These are phyloP conservation scores for Ganoderma lucidum DNA, from an alignment of 1,284 basidiomycete species.

Conservation along the genomic window DNA sequence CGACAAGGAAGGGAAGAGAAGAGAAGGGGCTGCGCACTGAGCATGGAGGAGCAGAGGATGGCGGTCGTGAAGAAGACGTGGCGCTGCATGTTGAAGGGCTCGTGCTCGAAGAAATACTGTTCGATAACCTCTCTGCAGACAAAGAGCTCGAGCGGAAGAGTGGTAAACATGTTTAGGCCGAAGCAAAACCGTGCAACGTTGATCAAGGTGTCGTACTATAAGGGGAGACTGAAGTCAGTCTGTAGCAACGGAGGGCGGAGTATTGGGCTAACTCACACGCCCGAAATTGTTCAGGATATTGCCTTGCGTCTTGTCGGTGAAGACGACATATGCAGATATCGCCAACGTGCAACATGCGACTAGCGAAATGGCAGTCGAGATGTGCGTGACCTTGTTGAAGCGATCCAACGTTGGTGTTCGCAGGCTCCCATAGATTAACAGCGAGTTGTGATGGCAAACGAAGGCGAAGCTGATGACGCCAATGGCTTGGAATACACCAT, in stretches of 20 bases:
- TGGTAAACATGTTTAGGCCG: slow-evolving; percentile 98
- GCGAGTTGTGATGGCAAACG: slow-evolving; percentile 93
- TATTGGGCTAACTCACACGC: slow-evolving; percentile 50
- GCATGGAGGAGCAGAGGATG: slow-evolving; percentile 86
- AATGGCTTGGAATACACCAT: slow-evolving; percentile 90
- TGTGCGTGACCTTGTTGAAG: slow-evolving; percentile 93
- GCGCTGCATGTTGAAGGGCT: slow-evolving; percentile 80
- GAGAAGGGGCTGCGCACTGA: slow-evolving; percentile 60
- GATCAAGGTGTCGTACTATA: slow-evolving; percentile 81
- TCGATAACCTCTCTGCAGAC: slow-evolving; percentile 96
- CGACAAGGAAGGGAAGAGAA: background rate
- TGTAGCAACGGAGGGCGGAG: background rate
- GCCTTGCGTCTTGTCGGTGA: slow-evolving; percentile 94
- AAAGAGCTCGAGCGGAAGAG: slow-evolving; percentile 91
- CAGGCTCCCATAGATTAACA: slow-evolving; percentile 95
- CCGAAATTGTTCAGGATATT: slow-evolving; percentile 96
- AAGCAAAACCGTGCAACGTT: slow-evolving; percentile 96
- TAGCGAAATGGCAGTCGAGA: slow-evolving; percentile 86
- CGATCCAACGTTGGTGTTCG: slow-evolving; percentile 94
- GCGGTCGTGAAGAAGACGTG: slow-evolving; percentile 93
- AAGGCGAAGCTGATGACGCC: slow-evolving; percentile 97
- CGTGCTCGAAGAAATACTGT: slow-evolving; percentile 91
- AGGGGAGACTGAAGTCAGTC: background rate
- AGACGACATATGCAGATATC: slow-evolving; percentile 91
- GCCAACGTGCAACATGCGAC: slow-evolving; percentile 86